Evolutionary conservation across 2,329 filamentous ascomycete genomes (phyloP), one percentile per base, ranked within the genome.

Genomic region (Exophiala aquamarina): DNA sequence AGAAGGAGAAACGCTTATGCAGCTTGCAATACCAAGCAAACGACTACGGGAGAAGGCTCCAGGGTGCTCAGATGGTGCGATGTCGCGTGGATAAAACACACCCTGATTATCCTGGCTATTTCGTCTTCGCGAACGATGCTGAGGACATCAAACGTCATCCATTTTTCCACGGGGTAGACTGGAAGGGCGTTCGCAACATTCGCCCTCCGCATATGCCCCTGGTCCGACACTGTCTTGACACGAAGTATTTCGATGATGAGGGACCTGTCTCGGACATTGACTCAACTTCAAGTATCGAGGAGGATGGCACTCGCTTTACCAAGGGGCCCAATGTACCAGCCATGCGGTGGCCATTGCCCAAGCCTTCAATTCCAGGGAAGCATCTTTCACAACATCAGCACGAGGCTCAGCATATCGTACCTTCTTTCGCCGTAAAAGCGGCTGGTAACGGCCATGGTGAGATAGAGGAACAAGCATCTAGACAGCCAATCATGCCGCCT

Each of bases 201-300:
- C 77, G 81, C 45, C 72, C 73, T 7, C 91, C 92, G 1, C 91
- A 91, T 60, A 73, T 94, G 1, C 92, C 92, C 0, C 77, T 82
- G 8, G 83, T 96, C 18, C 74, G 74, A 31, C 72, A 74, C 21
- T 72, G 76, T 54, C 84, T 87, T 41, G 87, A 91, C 62, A 93
- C 90, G 1, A 88, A 86, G 60, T 97, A 95, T 64, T 97, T 97
- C 62, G 88, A 95, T 49, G 85, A 90, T 40, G 87, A 89, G 55
- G 82, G 87, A 32, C 75, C 84, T 20, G 81, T 92, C 41, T 82
- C 79, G 26, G 83, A 86, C 59, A 56, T 67, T 74, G 76, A 73
- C 74, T 78, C 70, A 2, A 64, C 67, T 1, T 68, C 69, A 1
- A 54, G 61, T 60, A 31, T 58, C 52, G 66, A 69, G 6, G 52